Evolutionary conservation across 2,329 filamentous ascomycete genomes (phyloP), one percentile per base, ranked within the genome.

Genomic region (Aspergillus ochraceus): DNA sequence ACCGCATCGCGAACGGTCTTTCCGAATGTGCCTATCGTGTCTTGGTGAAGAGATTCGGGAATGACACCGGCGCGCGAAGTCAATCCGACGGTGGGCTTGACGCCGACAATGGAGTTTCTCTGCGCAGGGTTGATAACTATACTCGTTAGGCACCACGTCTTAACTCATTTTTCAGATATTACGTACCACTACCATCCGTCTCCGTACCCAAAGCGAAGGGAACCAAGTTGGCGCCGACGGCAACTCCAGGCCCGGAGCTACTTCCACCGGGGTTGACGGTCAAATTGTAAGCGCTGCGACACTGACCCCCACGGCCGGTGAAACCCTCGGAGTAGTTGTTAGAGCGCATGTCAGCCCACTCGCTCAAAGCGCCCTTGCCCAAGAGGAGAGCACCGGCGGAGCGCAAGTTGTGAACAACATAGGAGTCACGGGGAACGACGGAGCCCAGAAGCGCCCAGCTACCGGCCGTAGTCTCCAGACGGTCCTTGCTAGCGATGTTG

Each of bases 21-120:
- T 0, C 84, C 88, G 68, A 93, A 86, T 0, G 83, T 79, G 2
- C 90, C 90, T 0, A 92, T 84, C 0, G 84, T 87, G 67, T 92
- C 90, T 66, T 90, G 87, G 66, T 90, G 85, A 58, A 84, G 77
- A 11, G 82, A 84, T 68, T 89, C 88, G 0, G 90, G 90, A 36
- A 92, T 82, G 29, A 88, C 82, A 19, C 80, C 85, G 20, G 76
- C 80, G 17, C 88, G 79, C 9, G 88, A 90, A 0, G 88, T 91
- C 54, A 91, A 73, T 0, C 90, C 90, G 6, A 92, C 87, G 1
- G 89, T 92, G 1, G 90, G 89, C 75, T 92, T 92, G 71, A 92
- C 84, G 3, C 90, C 90, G 1, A 92, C 88, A 2, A 92, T 70
- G 2, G 81, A 83, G 68, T 90, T 90, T 4, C 88, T 79, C 71